Conservation (phyloP, 768 basidiomycete genomes). For the Xerocomus spinulosus region DNA sequence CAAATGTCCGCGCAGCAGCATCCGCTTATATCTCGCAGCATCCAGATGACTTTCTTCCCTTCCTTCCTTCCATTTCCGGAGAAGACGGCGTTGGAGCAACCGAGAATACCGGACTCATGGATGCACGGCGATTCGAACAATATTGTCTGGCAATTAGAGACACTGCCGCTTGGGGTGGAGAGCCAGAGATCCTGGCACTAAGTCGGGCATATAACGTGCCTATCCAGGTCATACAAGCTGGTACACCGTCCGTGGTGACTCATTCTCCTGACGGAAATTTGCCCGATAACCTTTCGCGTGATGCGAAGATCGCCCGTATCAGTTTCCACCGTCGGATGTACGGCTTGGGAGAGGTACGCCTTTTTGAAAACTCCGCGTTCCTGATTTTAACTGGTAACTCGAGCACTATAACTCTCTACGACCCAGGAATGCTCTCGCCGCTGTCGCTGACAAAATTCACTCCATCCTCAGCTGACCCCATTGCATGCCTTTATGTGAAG, state of each 20-base stretch:
- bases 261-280: constrained; percentile 55
- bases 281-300: constrained; percentile 22
- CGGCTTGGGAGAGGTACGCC: constrained; percentile 87
- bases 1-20: constrained; percentile 60
- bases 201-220: constrained; percentile 76
- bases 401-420: constrained; percentile 89
- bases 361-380: not conserved
- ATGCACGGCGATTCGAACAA: constrained; percentile 51
- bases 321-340: constrained; percentile 95
- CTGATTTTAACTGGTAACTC: constrained; percentile 4
- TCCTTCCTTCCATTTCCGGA: constrained; percentile 69
- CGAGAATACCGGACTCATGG: constrained; percentile 66
- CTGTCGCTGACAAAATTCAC: constrained; percentile 31
- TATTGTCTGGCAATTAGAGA: constrained; percentile 78
- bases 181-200: constrained; percentile 92
- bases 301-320: constrained; percentile 53
- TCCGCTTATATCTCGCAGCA: constrained; percentile 79
- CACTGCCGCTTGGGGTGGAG: constrained; percentile 95
- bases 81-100: constrained; percentile 65
- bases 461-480: constrained; percentile 25
- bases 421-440: constrained; percentile 39
- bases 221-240: constrained; percentile 87
- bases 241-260: constrained; percentile 75
- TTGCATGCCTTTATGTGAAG: not conserved
- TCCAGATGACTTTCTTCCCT: constrained; percentile 88